Conservation (phyloP, 192 early-diverging fungal species). For the Umbelopsis sp. region DNA sequence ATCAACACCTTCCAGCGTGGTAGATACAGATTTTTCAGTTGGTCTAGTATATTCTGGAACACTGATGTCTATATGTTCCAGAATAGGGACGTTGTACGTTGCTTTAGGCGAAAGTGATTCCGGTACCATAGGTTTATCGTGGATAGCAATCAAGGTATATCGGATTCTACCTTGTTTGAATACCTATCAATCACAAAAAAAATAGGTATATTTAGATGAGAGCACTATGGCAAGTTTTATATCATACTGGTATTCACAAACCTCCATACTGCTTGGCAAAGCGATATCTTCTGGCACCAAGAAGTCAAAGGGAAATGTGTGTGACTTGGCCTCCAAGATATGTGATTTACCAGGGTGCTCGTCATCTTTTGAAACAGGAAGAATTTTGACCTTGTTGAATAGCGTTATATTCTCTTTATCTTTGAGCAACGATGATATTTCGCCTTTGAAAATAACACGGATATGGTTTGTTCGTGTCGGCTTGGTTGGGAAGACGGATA, state of each 20-base stretch:
- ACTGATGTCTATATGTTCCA: constrained; percentile 38
- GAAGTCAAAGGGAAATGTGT: constrained; percentile 40
- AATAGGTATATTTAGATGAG: not conserved
- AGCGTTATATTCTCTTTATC: constrained; percentile 30
- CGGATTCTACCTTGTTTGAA: constrained; percentile 32
- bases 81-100: constrained; percentile 27
- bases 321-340: constrained; percentile 29
- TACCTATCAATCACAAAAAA: constrained; percentile 15
- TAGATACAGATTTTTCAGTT: constrained; percentile 13
- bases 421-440: constrained; percentile 28
- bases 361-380: constrained; percentile 10
- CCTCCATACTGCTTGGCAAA: constrained; percentile 40
- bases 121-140: constrained; percentile 23
- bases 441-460: constrained; percentile 32
- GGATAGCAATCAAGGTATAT: constrained; percentile 30
- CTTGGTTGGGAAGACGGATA: constrained; percentile 30
- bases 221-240: not conserved
- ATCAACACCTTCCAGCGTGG: constrained; percentile 11
- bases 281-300: constrained; percentile 31
- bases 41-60: constrained; percentile 12
- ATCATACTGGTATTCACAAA: not conserved
- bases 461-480: constrained; percentile 35
- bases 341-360: not conserved
- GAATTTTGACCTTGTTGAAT: constrained; percentile 25
- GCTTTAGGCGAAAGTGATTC: constrained; percentile 28